phyloP scores from a whole-genome alignment of 2,329 filamentous ascomycete genomes.

The Paramyrothecium roridum region DNA sequence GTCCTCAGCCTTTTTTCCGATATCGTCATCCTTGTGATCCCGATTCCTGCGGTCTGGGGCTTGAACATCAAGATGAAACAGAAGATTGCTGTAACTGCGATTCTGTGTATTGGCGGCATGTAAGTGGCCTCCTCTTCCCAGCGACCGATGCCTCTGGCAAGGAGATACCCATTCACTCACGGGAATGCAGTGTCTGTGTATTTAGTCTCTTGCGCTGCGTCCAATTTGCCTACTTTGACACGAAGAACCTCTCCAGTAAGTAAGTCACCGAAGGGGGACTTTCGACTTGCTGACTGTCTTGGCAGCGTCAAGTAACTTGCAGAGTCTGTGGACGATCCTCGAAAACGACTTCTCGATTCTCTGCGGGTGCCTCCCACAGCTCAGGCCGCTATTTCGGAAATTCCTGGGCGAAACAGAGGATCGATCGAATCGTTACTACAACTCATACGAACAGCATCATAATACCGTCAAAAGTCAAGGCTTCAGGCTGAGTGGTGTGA shows the following conservation, averaged over 20 bases:
- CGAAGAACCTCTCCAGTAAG: constrained; percentile 1
- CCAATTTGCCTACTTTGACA: neutral
- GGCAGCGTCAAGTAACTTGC: constrained; percentile 4
- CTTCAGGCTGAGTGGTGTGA: neutral
- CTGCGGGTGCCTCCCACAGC: neutral
- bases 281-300: neutral
- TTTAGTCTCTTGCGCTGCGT: neutral
- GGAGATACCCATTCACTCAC: neutral
- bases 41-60: constrained; percentile 1
- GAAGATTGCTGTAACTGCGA: constrained; percentile 1
- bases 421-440: neutral
- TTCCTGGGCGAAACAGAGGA: neutral
- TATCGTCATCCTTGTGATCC: constrained; percentile 3
- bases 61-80: constrained; percentile 3
- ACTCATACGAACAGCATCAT: neutral
- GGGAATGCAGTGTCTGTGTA: neutral
- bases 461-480: neutral
- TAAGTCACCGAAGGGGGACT: too few species aligned
- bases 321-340: constrained; percentile 4
- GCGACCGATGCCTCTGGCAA: neutral
- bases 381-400: neutral
- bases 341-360: constrained; percentile 5
- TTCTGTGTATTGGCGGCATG: constrained; percentile 4
- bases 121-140: neutral
- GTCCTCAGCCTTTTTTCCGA: constrained; percentile 3